Percentiles rank a stretch among this genome's conserved stretches.
Conservation (phyloP, 2,329 filamentous ascomycete species). For the Ceratocystis eucalypticola region DNA sequence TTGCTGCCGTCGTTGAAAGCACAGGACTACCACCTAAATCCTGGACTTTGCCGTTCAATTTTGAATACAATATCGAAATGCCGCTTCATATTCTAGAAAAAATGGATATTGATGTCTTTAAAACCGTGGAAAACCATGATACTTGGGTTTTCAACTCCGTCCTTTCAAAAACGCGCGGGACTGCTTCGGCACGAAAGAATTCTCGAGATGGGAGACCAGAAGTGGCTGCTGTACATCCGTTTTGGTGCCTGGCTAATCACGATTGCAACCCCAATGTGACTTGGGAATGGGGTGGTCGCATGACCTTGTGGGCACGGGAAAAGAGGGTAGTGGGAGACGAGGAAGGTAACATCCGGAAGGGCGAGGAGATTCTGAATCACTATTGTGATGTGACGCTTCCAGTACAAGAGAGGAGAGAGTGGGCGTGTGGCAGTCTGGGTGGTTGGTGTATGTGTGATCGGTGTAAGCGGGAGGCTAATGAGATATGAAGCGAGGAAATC, state of each 20-base stretch:
- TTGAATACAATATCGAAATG: constrained; percentile 58
- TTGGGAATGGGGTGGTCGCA: constrained; percentile 82
- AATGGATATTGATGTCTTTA: constrained; percentile 70
- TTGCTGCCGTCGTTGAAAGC: constrained; percentile 7
- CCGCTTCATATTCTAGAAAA: constrained; percentile 69
- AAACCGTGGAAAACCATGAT: constrained; percentile 45
- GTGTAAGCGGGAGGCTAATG: constrained; percentile 57
- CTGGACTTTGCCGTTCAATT: constrained; percentile 65
- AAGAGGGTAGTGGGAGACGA: constrained; percentile 39
- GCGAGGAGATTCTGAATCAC: constrained; percentile 81
- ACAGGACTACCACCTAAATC: constrained; percentile 36
- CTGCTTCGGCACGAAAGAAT: constrained; percentile 73
- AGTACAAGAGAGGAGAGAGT: constrained; percentile 72
- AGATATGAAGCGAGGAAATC: neutral
- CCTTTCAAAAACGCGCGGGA: constrained; percentile 85
- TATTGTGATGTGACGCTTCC: constrained; percentile 77
- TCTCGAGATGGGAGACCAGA: constrained; percentile 70
- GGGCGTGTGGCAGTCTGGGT: constrained; percentile 76
- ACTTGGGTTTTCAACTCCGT: constrained; percentile 82
- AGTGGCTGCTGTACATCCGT: constrained; percentile 81
- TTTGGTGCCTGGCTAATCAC: constrained; percentile 95
- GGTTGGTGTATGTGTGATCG: constrained; percentile 78
- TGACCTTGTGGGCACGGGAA: constrained; percentile 54
- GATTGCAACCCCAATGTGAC: constrained; percentile 88
- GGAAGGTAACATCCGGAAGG: constrained; percentile 53